phyloP scores from a whole-genome alignment of 805 yeast species.

The Cyberlindnera bimundalis region DNA sequence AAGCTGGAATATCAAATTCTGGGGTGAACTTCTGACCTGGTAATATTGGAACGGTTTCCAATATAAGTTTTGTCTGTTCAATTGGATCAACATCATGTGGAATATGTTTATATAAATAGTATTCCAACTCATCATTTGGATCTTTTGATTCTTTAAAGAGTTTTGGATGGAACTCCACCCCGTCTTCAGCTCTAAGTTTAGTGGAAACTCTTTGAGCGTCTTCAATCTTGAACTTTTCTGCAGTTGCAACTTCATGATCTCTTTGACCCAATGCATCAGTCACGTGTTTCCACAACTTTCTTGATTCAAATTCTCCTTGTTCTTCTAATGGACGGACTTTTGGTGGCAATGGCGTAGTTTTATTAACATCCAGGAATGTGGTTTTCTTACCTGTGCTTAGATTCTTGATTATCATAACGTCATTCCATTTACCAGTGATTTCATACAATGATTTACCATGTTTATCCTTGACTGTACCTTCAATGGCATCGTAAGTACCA shows the following conservation, averaged over 20 bases:
- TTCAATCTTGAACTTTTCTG: slow-evolving; percentile 83
- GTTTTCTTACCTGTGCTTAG: slow-evolving; percentile 45
- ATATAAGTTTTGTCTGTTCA: slow-evolving; percentile 50
- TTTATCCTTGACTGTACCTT: slow-evolving; percentile 56
- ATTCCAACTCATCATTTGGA: slow-evolving; percentile 51
- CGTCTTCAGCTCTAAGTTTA: slow-evolving; percentile 70
- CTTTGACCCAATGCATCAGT: slow-evolving; percentile 75
- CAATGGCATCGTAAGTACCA: slow-evolving; percentile 88
- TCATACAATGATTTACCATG: slow-evolving; percentile 57
- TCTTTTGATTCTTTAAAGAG: slow-evolving; percentile 53
- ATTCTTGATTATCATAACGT: slow-evolving; percentile 65
- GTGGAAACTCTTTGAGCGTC: slow-evolving; percentile 77
- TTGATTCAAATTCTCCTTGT: slow-evolving; percentile 79
- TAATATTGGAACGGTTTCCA: slow-evolving; percentile 70
- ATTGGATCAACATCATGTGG: slow-evolving; percentile 49
- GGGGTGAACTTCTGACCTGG: slow-evolving; percentile 75
- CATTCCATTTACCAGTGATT: slow-evolving; percentile 93
- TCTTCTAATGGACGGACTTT: slow-evolving; percentile 71
- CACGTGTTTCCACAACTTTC: slow-evolving; percentile 80
- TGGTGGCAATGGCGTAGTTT: slow-evolving; percentile 55
- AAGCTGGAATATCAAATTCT: slow-evolving; percentile 67
- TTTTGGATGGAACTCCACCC: slow-evolving; percentile 77
- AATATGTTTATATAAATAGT: slow-evolving; percentile 60
- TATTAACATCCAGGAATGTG: slow-evolving; percentile 58
- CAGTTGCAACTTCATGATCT: slow-evolving; percentile 82